Conservation (phyloP, 2,329 filamentous ascomycete species). For the Xylariaceae sp. region DNA sequence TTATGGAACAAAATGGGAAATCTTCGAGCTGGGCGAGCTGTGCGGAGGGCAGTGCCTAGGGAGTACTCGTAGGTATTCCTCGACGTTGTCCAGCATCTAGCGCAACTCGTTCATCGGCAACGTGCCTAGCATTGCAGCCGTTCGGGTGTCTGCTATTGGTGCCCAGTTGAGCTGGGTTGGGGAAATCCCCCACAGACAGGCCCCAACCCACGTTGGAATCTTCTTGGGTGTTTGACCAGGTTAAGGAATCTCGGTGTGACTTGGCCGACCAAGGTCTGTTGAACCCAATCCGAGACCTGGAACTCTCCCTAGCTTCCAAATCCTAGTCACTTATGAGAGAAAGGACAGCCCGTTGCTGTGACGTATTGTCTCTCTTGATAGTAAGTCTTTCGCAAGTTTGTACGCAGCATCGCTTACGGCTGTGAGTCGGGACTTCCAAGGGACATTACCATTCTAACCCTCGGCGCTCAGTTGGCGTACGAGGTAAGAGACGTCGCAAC, state of each 20-base stretch:
- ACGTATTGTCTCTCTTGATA: too few relatives aligned
- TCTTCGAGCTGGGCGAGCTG: too few relatives aligned
- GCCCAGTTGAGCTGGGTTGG: background rate
- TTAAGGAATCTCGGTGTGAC: background rate
- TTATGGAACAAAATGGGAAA: too few relatives aligned
- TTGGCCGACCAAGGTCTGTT: background rate
- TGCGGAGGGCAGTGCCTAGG: too few relatives aligned
- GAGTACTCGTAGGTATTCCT: background rate
- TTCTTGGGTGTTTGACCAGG: background rate
- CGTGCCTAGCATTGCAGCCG: conserved; percentile 8
- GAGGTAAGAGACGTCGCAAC: background rate
- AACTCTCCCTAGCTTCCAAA: background rate
- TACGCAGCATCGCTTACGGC: too few relatives aligned
- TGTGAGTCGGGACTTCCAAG: too few relatives aligned
- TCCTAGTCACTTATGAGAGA: too few relatives aligned
- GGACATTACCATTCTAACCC: background rate
- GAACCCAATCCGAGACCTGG: background rate
- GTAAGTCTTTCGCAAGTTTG: too few relatives aligned
- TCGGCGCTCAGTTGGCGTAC: background rate
- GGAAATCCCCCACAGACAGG: background rate
- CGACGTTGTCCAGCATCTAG: conserved; percentile 5
- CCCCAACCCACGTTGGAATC: background rate
- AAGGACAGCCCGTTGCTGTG: too few relatives aligned
- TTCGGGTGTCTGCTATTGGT: conserved; percentile 10
- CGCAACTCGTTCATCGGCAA: conserved; percentile 10